Conservation (phyloP, 1,284 basidiomycete genomes). For the Meira nashicola region DNA sequence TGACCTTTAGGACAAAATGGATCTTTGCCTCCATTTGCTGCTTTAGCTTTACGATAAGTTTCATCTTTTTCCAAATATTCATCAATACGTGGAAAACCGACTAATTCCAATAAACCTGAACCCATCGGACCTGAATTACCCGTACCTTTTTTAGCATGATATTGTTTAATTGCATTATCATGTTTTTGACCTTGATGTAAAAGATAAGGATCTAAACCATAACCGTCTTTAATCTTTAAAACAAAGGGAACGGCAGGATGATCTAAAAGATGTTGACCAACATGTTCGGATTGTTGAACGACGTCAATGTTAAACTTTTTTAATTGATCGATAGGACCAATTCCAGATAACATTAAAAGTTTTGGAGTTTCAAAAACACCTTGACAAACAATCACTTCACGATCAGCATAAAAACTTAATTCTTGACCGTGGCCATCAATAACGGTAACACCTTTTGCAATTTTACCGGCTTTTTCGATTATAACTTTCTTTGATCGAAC, state of each 20-base stretch:
- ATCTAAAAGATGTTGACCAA: conserved; percentile 2
- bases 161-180: neutral
- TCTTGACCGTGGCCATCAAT: neutral
- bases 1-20: conserved; percentile 5
- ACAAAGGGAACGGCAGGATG: neutral
- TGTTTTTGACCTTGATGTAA: neutral
- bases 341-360: conserved; percentile 7
- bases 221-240: neutral
- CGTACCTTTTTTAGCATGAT: neutral
- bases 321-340: conserved; percentile 2
- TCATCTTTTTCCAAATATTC: neutral
- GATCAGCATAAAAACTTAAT: neutral
- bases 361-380: conserved; percentile 8
- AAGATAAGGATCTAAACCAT: neutral
- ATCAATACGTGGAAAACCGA: neutral
- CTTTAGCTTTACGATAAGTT: neutral
- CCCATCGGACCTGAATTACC: neutral
- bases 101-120: neutral
- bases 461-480: neutral
- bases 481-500: conserved; percentile 2
- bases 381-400: conserved; percentile 4
- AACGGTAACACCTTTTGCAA: neutral
- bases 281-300: neutral
- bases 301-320: neutral
- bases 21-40: neutral